These are phyloP conservation scores for Pseudozyma thailandica DNA, from an alignment of 1,284 basidiomycete species.

Conservation along the genomic window DNA sequence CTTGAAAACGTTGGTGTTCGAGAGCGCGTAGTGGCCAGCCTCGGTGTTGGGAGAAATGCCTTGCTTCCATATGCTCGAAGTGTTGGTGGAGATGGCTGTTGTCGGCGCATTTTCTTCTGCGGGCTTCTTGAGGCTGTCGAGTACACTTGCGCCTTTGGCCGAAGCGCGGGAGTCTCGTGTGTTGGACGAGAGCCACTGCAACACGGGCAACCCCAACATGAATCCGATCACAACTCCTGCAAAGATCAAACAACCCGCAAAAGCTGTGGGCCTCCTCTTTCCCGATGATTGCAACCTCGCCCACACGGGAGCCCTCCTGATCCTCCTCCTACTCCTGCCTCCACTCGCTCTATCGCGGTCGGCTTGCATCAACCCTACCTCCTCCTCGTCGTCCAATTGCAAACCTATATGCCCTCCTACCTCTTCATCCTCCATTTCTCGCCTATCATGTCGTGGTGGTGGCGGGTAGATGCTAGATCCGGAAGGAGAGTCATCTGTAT, in stretches of 20 bases:
- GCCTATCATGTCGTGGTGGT: too few species aligned
- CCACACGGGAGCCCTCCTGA: neutral
- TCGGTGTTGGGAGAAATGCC: conserved; percentile 34
- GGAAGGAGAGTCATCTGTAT: conserved; percentile 17
- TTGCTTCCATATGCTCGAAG: conserved; percentile 24
- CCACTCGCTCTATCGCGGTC: conserved; percentile 43
- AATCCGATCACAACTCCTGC: conserved; percentile 38
- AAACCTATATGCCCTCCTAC: conserved; percentile 10
- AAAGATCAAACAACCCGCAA: conserved; percentile 34
- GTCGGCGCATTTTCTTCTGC: neutral
- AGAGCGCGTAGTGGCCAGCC: conserved; percentile 34
- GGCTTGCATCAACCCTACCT: conserved; percentile 52
- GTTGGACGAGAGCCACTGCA: conserved; percentile 49
- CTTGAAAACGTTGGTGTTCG: conserved; percentile 26
- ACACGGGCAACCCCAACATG: conserved; percentile 27
- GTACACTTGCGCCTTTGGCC: neutral
- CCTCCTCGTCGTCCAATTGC: conserved; percentile 50
- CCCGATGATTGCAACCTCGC: neutral
- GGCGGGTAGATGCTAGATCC: conserved; percentile 8
- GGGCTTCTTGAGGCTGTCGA: neutral
- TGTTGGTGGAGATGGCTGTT: neutral
- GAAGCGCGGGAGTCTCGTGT: neutral
- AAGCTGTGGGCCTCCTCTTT: conserved; percentile 5
- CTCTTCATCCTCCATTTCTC: conserved; percentile 7
- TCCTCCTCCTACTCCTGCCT: neutral